These are phyloP conservation scores for Acer yangbiense DNA, from an alignment of 345 rosid species.

Conservation along the genomic window DNA sequence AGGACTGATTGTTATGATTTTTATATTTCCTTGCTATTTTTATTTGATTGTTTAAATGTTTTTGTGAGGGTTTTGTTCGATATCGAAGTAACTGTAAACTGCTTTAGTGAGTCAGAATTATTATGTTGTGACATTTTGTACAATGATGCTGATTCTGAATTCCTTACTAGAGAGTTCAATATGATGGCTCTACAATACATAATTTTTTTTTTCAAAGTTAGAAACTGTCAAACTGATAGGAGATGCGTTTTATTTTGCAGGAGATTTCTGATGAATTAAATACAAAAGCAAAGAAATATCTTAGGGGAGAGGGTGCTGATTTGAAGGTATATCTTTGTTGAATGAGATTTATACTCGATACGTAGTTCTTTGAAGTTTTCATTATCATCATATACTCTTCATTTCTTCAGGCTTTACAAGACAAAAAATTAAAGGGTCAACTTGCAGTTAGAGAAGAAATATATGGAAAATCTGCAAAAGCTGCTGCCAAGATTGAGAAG, in stretches of 20 bases:
- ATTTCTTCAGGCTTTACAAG: constrained; percentile 47
- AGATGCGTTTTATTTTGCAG: constrained; percentile 32
- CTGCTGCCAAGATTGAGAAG: constrained; percentile 47
- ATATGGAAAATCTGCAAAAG: constrained; percentile 65
- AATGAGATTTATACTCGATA: not conserved
- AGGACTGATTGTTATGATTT: not conserved
- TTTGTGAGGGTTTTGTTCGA: not conserved
- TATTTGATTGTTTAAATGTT: not conserved
- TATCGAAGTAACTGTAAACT: not conserved
- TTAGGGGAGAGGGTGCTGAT: constrained; percentile 74
- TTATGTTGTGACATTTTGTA: no score
- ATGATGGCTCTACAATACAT: no score
- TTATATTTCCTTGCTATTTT: not conserved
- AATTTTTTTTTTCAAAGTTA: not conserved
- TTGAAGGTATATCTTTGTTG: constrained; percentile 50
- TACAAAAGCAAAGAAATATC: constrained; percentile 56
- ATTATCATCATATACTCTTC: not conserved
- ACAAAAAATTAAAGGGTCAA: constrained; percentile 75
- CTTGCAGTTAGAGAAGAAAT: constrained; percentile 66
- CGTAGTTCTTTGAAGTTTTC: not conserved
- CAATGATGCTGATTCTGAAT: no score
- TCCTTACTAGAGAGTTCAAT: no score
- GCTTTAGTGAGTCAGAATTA: no score
- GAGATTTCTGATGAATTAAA: constrained; percentile 58
- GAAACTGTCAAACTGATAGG: not conserved